Base-by-base conservation (phyloP, 164 flowering plant genomes). In the Saururus chinensis region DNA sequence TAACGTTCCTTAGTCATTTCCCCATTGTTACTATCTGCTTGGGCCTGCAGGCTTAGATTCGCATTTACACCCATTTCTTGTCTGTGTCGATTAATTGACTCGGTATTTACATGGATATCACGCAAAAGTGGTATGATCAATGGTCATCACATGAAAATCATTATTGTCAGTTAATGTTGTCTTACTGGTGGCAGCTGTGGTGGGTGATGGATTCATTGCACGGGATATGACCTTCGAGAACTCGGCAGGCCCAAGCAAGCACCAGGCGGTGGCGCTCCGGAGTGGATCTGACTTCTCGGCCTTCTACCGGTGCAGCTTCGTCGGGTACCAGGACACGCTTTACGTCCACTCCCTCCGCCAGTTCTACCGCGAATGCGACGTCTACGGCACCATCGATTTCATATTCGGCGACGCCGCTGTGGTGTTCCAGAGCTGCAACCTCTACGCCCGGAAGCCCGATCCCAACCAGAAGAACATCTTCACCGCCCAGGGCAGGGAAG, bases 401-500 rank as follows among this genome's bases (percentile, higher is more conserved):
- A 76, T 84, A 30, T 84, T 89, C 66, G 78, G 89, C 45, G 77
- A 84, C 63, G 85, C 87, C 0, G 82, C 81, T 4, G 87, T 69
- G 8, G 89, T 79, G 0, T 53, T 84, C 41, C 85, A 84, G 26
- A 65, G 71, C 21, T 73, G 84, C 68, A 79, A 71, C 22, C 59
- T 84, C n/a, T 81, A 76, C 37, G 82, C 87, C 7, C 83, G 86
- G 0, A 64, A 60, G 24, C 87, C 85, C 0, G 40, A 71, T 40
- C 61, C 53, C 1, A 76, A 78, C 60, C 95, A 89, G 26, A 65
- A 60, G 26, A 89, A 84, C 82, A 68, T 85, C 1, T 77, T 77
- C 76, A 92, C 98, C 0, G 96, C 98, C 2, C 98, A 92, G 60
- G 96, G 96, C 1, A 61, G 96, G 45, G 80, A 82, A 26, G 87